These are phyloP conservation scores for Phalaenopsis aphrodite DNA, from an alignment of 106 monocot genomes.

Conservation along the genomic window DNA sequence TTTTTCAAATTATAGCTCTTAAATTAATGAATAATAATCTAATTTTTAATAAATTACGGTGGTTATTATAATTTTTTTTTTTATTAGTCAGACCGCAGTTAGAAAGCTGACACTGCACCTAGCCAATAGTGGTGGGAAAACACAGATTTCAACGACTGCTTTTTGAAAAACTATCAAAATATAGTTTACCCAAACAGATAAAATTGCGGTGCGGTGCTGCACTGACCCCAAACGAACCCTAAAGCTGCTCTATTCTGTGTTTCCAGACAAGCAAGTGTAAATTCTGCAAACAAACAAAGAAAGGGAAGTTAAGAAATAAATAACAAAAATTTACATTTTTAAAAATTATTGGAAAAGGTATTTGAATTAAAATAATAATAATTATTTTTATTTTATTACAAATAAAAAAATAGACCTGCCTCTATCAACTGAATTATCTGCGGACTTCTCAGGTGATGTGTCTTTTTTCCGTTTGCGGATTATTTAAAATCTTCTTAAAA, in stretches of 20 bases:
- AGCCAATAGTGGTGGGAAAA: too few relatives aligned
- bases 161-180: too few relatives aligned
- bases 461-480: background rate
- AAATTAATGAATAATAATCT: too few relatives aligned
- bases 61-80: too few relatives aligned
- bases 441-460: background rate
- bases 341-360: background rate
- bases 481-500: background rate
- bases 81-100: too few relatives aligned
- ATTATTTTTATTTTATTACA: too few relatives aligned
- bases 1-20: conserved; percentile 3
- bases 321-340: background rate
- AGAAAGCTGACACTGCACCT: too few relatives aligned
- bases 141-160: too few relatives aligned
- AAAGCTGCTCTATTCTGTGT: conserved; percentile 38
- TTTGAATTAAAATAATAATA: too few relatives aligned
- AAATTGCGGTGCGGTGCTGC: too few relatives aligned
- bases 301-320: background rate
- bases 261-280: conserved; percentile 9
- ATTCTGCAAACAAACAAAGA: background rate
- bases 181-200: too few relatives aligned
- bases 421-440: background rate
- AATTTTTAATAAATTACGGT: too few relatives aligned
- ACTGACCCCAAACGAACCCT: conserved; percentile 34
- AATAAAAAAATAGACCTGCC: background rate